These are phyloP conservation scores for Chrysanthemum makinoi DNA, from an alignment of 129 eudicot genomes.

Conservation along the genomic window DNA sequence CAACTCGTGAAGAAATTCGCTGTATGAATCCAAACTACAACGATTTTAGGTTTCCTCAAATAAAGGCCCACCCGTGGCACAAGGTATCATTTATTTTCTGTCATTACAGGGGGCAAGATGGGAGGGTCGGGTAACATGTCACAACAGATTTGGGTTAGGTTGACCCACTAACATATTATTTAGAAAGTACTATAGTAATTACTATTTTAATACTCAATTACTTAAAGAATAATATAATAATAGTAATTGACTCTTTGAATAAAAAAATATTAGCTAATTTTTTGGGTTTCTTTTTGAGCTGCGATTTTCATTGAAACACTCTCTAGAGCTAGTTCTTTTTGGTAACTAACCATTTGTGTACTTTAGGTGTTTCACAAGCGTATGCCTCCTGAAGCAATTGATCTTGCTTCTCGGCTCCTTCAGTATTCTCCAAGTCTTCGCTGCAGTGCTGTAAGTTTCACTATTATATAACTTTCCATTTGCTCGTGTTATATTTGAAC, in stretches of 20 bases:
- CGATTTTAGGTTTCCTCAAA: conserved; percentile 93
- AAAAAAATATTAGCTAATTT: no score
- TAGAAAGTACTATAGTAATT: no score
- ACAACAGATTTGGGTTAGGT: neutral
- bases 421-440: conserved; percentile 98
- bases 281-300: no score
- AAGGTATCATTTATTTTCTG: conserved; percentile 44
- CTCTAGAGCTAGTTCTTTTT: no score
- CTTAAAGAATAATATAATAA: no score
- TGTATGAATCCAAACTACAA: conserved; percentile 94
- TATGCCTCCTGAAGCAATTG: conserved; percentile 98
- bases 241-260: no score
- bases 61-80: conserved; percentile 98
- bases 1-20: conserved; percentile 91
- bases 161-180: neutral
- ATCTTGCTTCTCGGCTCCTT: conserved; percentile 85
- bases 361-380: conserved; percentile 85
- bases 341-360: conserved; percentile 16
- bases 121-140: neutral
- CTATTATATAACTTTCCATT: neutral
- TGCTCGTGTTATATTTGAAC: neutral
- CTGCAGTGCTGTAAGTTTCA: conserved; percentile 82
- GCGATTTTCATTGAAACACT: no score
- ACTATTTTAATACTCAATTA: no score
- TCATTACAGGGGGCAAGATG: neutral